Evolutionary conservation across 495 filamentous ascomycete species (phyloP).

Genomic region (Staphylotrichum longicolle): DNA sequence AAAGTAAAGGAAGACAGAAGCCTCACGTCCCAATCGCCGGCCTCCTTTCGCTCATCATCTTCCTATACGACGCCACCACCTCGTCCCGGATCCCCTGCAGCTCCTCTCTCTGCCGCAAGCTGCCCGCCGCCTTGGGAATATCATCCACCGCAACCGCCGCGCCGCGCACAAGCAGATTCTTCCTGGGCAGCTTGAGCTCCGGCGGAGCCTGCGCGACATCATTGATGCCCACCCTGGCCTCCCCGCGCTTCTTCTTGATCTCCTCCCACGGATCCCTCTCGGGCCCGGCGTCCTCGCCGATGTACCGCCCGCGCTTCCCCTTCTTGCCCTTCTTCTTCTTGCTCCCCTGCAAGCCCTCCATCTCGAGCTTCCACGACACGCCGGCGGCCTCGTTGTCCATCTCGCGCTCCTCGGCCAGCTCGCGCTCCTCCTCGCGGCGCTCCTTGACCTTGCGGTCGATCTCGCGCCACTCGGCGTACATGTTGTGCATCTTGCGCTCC

Average conservation of each 20-base stretch:
- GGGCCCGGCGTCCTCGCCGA: conserved; percentile 38
- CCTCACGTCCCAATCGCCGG: conserved; percentile 10
- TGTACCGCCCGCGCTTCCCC: conserved; percentile 44
- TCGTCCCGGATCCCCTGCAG: conserved; percentile 68
- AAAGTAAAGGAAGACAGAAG: background rate
- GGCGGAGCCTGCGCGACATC: conserved; percentile 84
- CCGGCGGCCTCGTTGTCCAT: conserved; percentile 57
- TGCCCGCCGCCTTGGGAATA: conserved; percentile 73
- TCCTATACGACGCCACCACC: conserved; percentile 79
- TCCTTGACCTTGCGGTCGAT: conserved; percentile 57
- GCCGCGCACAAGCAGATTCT: conserved; percentile 69
- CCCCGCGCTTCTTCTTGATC: conserved; percentile 59
- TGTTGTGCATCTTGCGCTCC: conserved; percentile 74
- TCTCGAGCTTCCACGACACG: conserved; percentile 53
- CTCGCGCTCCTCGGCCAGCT: conserved; percentile 64
- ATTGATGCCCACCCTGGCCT: conserved; percentile 60
- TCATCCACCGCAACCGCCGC: conserved; percentile 69
- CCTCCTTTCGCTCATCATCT: conserved; percentile 71
- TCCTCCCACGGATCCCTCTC: conserved; percentile 77
- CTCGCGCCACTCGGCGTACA: conserved; percentile 79
- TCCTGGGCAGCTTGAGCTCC: conserved; percentile 60
- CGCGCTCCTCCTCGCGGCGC: conserved; percentile 57
- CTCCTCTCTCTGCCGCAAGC: conserved; percentile 79
- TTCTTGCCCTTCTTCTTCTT: conserved; percentile 54
- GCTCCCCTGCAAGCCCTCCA: conserved; percentile 25